phyloP scores from a whole-genome alignment of 2,329 filamentous ascomycete genomes.

The Pseudocercospora fijiensis region DNA sequence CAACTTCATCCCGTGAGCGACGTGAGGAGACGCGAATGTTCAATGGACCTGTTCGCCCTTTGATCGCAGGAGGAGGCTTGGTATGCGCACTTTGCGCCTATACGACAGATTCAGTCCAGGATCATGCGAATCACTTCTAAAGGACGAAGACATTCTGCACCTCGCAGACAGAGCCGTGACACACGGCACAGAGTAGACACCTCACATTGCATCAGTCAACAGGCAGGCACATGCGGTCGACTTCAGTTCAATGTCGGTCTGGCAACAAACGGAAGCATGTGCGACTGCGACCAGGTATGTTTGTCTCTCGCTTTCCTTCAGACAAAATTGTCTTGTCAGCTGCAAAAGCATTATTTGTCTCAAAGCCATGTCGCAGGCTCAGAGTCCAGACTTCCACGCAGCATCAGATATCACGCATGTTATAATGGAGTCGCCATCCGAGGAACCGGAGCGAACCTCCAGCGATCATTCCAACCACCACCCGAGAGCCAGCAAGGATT shows the following conservation, averaged over 20 bases:
- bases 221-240: neutral
- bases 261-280: neutral
- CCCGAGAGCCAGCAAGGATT: neutral
- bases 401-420: neutral
- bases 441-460: neutral
- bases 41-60: neutral
- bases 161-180: neutral
- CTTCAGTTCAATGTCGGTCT: neutral
- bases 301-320: neutral
- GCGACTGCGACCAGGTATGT: neutral
- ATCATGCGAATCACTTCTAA: no score
- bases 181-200: neutral
- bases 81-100: neutral
- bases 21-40: neutral
- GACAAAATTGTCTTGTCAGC: neutral
- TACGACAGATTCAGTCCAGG: neutral
- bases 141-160: neutral
- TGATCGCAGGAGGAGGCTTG: no score
- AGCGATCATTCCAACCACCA: neutral
- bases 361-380: slow-evolving; percentile 4
- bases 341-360: slow-evolving; percentile 1
- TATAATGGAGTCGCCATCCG: neutral
- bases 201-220: neutral
- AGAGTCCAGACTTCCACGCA: neutral
- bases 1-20: no score